Evolutionary conservation across 331 rosid genomes (phyloP), one percentile per base, ranked within the genome.

Genomic region (Malus hybrid): DNA sequence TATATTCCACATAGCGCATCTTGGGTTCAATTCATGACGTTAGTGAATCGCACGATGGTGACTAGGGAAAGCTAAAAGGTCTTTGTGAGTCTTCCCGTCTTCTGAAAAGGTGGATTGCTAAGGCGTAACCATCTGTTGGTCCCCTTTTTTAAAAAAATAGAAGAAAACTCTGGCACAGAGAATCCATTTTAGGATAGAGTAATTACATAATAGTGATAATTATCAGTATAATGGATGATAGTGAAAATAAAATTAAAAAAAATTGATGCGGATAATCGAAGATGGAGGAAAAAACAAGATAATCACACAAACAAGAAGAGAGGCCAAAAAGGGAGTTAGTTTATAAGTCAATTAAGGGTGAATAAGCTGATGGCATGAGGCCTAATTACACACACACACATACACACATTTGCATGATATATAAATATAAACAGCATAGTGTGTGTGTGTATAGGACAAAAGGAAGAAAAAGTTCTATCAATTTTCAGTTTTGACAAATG

Each of bases 241-340:
- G 56, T 50, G 56, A 24, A 28, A 28, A 62, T 12, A 61, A 29
- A 63, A 22, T 1, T 24, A 24, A 29, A 6, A 64, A 64, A 0
- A 64, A 19, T 27, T 28, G 60, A 10, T 61, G 77, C 39, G 42
- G 10, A 62, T 12, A 52, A 61, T 61, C 44, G 44, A 36, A 36
- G 77, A n/a, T 62, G 54, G 33, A 73, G 31, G 46, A 44, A 62
- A 62, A 73, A 73, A 73, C 70, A 62, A 73, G 69, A 61, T 28
- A 73, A 62, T 62, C 77, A 73, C 61, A 32, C 60, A 73, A 73
- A 61, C 44, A 73, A 73, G 27, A 60, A 6, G 44, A 27, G 42
- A 42, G 36, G 13, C 48, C 7, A 29, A 19, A 28, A 73, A 44
- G 70, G 27, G 61, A 42, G 69, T 65, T 18, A 27, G 61, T 73